Conservation (phyloP, 164 flowering plant species). For the Annona squamosa region DNA sequence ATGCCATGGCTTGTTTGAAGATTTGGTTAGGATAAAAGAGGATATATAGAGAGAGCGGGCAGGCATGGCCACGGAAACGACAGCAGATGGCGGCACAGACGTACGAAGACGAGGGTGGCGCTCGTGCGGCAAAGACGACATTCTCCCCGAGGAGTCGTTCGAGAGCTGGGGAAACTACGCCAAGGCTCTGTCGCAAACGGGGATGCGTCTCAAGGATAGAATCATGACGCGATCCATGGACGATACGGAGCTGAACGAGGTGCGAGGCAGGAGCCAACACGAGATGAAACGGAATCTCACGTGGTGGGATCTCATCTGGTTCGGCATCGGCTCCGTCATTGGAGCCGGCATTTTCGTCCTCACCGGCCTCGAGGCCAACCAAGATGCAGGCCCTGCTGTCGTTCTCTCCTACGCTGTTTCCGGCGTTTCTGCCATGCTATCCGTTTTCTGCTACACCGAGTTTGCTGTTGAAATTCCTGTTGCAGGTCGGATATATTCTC, state of each 20-base stretch:
- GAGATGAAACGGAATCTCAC: constrained; percentile 46
- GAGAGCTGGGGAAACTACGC: constrained; percentile 34
- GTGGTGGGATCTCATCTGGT: constrained; percentile 67
- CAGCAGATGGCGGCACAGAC: neutral
- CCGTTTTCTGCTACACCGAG: constrained; percentile 60
- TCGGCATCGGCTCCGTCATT: constrained; percentile 50
- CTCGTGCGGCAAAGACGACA: constrained; percentile 32
- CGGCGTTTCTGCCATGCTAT: constrained; percentile 51
- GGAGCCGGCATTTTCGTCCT: constrained; percentile 60
- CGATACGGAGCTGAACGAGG: constrained; percentile 31
- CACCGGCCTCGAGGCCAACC: constrained; percentile 35
- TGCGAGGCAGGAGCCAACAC: constrained; percentile 32
- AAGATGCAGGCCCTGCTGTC: constrained; percentile 48
- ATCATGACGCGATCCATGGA: constrained; percentile 37
- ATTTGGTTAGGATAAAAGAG: too few relatives aligned
- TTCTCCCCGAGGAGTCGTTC: constrained; percentile 52
- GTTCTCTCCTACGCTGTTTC: constrained; percentile 42
- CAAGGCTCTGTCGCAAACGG: constrained; percentile 27
- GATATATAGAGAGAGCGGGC: too few relatives aligned
- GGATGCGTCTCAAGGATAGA: constrained; percentile 26
- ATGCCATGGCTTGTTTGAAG: too few relatives aligned
- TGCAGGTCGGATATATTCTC: constrained; percentile 24
- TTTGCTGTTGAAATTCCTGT: constrained; percentile 61
- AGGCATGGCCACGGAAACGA: neutral
- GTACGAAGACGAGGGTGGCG: constrained; percentile 24